Evolutionary conservation across 148 eudicot species (phyloP), one percentile per base, ranked within the genome.

Genomic region (Chenopodium quinoa): DNA sequence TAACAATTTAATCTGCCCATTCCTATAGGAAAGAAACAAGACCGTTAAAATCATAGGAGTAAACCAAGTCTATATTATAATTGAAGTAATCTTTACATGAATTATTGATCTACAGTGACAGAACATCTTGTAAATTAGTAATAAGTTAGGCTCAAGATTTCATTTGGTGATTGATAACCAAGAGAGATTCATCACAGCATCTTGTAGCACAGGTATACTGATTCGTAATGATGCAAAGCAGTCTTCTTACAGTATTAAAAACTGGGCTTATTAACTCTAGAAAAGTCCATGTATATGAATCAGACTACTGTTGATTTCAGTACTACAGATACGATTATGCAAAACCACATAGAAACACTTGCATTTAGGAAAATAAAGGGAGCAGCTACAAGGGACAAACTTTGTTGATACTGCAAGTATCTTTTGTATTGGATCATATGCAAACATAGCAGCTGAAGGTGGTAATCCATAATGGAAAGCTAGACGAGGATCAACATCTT

Each of bases 391-490:
- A 73, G 65, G 63, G 70, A 79, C 92, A 82, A 84, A 96, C 99
- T 80, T 90, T 63, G 98, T 92, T 32, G 97, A 87, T 47, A 96
- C 83, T 44, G 98, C 99, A 76, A 96, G 89, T 79, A 93, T 94
- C 86, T 88, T 91, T 74, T 94, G 98, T 83, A 86, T 79, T 71
- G 97, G 88, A 78, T 96, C 93, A 83, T 91, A 89, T 56, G 97
- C 97, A 72, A 91, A 69, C 80, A 82, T 82, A 58, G 84, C 44
- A 73, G 94, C 86, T 66, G 90, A 92, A 78, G 90, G 83, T 63
- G 98, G 99, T 50, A 96, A 76, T 82, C 99, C 99, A 86, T 94
- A 89, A 76, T 94, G 98, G 84, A 92, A 96, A 87, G 89, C 86
- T 73, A 91, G 78, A 46, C 78, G 88, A 56, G 97, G 97, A 74